phyloP scores from a whole-genome alignment of 768 basidiomycete genomes.

The Tulasnella sp. region DNA sequence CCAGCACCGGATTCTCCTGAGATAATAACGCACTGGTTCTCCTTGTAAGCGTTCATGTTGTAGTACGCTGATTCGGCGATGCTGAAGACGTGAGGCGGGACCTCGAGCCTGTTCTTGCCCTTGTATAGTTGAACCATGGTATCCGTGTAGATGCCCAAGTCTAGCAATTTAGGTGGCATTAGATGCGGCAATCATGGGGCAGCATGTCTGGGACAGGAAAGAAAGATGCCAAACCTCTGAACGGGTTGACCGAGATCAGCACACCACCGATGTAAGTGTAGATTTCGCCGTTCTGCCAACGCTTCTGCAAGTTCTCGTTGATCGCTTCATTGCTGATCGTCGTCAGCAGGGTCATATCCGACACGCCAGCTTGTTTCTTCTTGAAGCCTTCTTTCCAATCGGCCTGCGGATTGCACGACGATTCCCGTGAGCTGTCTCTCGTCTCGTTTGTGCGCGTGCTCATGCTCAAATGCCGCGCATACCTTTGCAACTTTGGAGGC shows the following conservation, averaged over 20 bases:
- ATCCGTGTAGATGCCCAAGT: slow-evolving; percentile 97
- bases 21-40: slow-evolving; percentile 99
- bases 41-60: slow-evolving; percentile 98
- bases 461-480: slow-evolving; percentile 27
- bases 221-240: slow-evolving; percentile 60
- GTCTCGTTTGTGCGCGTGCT: not conserved
- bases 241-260: slow-evolving; percentile 98
- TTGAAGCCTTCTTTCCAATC: slow-evolving; percentile 99
- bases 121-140: slow-evolving; percentile 79
- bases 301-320: slow-evolving; percentile 96
- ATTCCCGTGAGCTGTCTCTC: slow-evolving; percentile 27
- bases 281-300: slow-evolving; percentile 92
- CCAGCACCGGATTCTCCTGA: slow-evolving; percentile 98
- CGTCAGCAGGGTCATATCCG: slow-evolving; percentile 96
- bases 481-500: slow-evolving; percentile 72
- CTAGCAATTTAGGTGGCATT: slow-evolving; percentile 41
- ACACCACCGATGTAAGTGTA: slow-evolving; percentile 99
- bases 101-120: slow-evolving; percentile 96
- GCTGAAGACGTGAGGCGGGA: slow-evolving; percentile 95
- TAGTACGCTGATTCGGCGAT: slow-evolving; percentile 98
- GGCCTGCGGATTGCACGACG: slow-evolving; percentile 53
- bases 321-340: slow-evolving; percentile 97
- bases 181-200: slow-evolving; percentile 12
- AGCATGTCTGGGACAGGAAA: not conserved
- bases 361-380: slow-evolving; percentile 97